phyloP scores from a whole-genome alignment of 306 rosid genomes.

The Dalbergia cultrata region DNA sequence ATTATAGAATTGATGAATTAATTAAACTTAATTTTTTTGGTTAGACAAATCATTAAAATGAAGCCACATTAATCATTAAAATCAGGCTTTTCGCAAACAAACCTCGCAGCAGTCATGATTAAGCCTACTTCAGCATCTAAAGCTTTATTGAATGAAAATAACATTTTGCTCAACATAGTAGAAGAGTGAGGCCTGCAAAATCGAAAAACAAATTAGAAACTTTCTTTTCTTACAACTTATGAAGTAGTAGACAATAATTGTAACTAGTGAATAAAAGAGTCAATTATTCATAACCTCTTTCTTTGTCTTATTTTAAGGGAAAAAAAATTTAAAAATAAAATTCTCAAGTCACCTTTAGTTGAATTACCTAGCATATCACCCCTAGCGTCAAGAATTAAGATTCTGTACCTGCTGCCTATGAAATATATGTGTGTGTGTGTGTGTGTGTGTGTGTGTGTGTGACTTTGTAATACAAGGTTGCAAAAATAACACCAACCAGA shows the following conservation, averaged over 20 bases:
- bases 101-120: slow-evolving; percentile 68
- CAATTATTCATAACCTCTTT: background rate
- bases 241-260: background rate
- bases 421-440: too few species aligned
- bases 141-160: background rate
- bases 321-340: too few species aligned
- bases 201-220: slow-evolving; percentile 29
- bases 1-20: too few species aligned
- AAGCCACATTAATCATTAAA: background rate
- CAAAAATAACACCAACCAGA: slow-evolving; percentile 18
- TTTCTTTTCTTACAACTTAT: background rate
- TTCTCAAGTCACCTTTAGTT: too few species aligned
- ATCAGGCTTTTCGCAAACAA: slow-evolving; percentile 40
- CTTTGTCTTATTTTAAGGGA: background rate
- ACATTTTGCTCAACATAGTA: slow-evolving; percentile 12
- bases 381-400: background rate
- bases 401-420: slow-evolving; percentile 3
- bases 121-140: slow-evolving; percentile 6
- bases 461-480: background rate
- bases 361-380: background rate
- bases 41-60: slow-evolving; percentile 15
- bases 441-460: too few species aligned
- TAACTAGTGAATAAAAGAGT: background rate
- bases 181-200: slow-evolving; percentile 37
- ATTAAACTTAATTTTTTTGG: too few species aligned